A percentile compares a stretch with the other conserved stretches of the same genome.
Evolutionary conservation across 768 basidiomycete genomes (phyloP).

Genomic region (Rhizopogon vulgaris): DNA sequence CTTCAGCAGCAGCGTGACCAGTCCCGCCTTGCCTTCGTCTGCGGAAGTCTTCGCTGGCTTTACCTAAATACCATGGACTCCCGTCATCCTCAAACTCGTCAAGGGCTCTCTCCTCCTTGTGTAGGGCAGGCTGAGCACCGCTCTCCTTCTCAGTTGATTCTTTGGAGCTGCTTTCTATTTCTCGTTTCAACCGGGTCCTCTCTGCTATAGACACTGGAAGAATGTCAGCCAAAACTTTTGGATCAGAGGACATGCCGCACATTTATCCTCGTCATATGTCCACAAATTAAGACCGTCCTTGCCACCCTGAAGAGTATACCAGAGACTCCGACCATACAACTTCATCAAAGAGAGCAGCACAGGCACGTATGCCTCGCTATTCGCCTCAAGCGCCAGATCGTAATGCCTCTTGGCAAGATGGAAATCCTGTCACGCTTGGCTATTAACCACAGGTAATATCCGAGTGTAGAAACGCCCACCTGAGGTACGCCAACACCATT

Average conservation of each 20-base stretch:
- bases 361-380: conserved; percentile 84
- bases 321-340: conserved; percentile 77
- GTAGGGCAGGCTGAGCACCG: conserved; percentile 1
- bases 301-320: conserved; percentile 74
- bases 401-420: conserved; percentile 96
- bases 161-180: conserved; percentile 17
- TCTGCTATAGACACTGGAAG: conserved; percentile 22
- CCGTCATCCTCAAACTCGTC: conserved; percentile 42
- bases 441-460: not conserved
- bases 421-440: conserved; percentile 59
- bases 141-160: conserved; percentile 5
- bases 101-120: conserved; percentile 18
- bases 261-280: conserved; percentile 47
- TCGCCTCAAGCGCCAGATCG: conserved; percentile 83
- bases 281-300: conserved; percentile 63
- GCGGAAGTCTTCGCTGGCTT: conserved; percentile 74
- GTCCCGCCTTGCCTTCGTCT: conserved; percentile 41
- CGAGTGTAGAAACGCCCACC: conserved; percentile 34
- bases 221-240: too few species aligned
- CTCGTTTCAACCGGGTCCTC: conserved; percentile 12
- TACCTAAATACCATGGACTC: conserved; percentile 77
- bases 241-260: conserved; percentile 4
- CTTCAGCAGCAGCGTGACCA: conserved; percentile 35
- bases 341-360: conserved; percentile 77
- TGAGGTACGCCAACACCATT: conserved; percentile 89